Base-by-base conservation (phyloP, 805 yeast species). In the Zygoascus flipseniorum region DNA sequence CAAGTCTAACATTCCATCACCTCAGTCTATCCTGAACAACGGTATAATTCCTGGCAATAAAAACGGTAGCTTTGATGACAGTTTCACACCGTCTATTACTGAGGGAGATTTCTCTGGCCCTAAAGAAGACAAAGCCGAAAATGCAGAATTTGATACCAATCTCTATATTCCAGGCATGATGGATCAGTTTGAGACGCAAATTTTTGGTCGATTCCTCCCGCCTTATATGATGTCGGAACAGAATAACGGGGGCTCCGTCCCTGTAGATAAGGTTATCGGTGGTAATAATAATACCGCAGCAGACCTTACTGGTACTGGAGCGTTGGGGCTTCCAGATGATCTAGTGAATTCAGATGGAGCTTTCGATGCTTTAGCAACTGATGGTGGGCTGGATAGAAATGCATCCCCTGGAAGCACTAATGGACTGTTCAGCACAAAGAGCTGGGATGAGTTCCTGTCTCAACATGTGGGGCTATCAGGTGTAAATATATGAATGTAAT, bases 181-280 rank as follows among this genome's bases (percentile, higher is more conserved):
- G 75, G 96, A 89, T 65, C 86, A 84, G 59, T 69, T 89, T 47
- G 97, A 89, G 65, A 80, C 87, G 63, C 90, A 87, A 63, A 76
- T 89, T 18, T 89, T 89, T 72, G 97, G 96, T 1, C 72, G 86
- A 42, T 83, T 85, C 58, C 65, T 87, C 48, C 96, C 96, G 2
- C 93, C 95, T 2, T 87, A 86, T 64, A 87, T 87, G 95, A 73
- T 82, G 62, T 52, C 51, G 11, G 23, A 14, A 5, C 26, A 16
- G 26, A 42, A 42, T 42, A 14, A 14, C 23, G 26, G 5, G 13
- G 20, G 13, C 2, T 18, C 44, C 5, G 20, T 11, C 20, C 26
- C 20, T 13, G 18, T 3, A 3, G 28, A 23, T 23, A 23, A 23
- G 28, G 6, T 23, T 23, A 6, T 23, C 6, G 28, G 6, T 23